phyloP scores from a whole-genome alignment of 108 stramenopile genomes.

The Pseudonitzschia multiseries region DNA sequence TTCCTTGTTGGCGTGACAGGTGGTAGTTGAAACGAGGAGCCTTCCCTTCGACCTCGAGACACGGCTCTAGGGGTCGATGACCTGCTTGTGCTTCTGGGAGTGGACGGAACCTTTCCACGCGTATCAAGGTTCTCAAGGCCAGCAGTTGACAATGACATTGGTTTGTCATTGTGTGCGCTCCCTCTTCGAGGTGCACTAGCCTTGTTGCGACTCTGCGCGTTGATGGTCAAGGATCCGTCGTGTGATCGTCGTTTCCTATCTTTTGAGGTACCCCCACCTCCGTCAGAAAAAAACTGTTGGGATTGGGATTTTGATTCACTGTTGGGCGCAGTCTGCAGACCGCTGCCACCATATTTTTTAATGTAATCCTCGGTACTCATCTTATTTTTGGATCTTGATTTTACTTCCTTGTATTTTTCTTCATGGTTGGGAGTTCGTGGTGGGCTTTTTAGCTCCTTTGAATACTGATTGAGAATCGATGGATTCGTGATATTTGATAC shows the following conservation, averaged over 20 bases:
- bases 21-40: neutral
- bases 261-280: neutral
- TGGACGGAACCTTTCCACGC: neutral
- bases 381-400: slow-evolving; percentile 10
- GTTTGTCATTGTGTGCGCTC: neutral
- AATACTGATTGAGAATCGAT: slow-evolving; percentile 17
- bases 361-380: slow-evolving; percentile 38
- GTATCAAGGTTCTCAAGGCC: neutral
- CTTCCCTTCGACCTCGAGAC: neutral
- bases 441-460: neutral
- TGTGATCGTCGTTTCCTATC: slow-evolving; percentile 1
- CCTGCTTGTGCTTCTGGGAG: slow-evolving; percentile 10
- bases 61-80: neutral
- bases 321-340: slow-evolving; percentile 9
- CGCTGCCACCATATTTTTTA: slow-evolving; percentile 23
- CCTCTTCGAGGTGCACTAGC: neutral
- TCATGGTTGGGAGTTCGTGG: neutral
- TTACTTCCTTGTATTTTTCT: slow-evolving; percentile 11
- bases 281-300: slow-evolving; percentile 33
- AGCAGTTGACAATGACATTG: neutral
- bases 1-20: slow-evolving; percentile 18
- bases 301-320: neutral
- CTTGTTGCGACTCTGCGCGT: neutral
- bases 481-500: slow-evolving; percentile 46
- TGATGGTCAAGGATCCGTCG: neutral